Evolutionary conservation across 352 stramenopile genomes (phyloP).

Genomic region (Phytophthora syringae): DNA sequence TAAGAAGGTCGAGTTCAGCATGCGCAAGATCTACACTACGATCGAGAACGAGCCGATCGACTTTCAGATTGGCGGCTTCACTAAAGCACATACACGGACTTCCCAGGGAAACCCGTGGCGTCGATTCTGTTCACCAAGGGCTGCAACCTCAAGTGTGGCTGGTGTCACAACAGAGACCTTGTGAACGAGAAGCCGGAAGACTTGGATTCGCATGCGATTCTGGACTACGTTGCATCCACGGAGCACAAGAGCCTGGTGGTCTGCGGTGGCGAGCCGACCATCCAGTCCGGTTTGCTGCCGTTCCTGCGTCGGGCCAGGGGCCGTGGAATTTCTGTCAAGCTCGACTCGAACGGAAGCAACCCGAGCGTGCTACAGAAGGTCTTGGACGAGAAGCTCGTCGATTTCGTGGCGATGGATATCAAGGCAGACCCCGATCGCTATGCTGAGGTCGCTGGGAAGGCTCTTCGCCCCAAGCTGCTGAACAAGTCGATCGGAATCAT

Average conservation of each 20-base stretch:
- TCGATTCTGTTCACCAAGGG: slow-evolving; percentile 43
- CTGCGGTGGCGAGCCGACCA: slow-evolving; percentile 37
- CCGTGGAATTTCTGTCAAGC: slow-evolving; percentile 33
- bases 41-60: slow-evolving; percentile 39
- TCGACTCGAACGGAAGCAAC: slow-evolving; percentile 44
- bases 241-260: slow-evolving; percentile 37
- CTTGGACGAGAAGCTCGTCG: slow-evolving; percentile 34
- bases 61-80: slow-evolving; percentile 39
- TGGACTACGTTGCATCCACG: slow-evolving; percentile 40
- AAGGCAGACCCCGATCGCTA: slow-evolving; percentile 37
- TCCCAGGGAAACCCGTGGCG: slow-evolving; percentile 25
- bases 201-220: slow-evolving; percentile 33
- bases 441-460: slow-evolving; percentile 31
- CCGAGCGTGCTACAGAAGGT: slow-evolving; percentile 36
- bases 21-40: slow-evolving; percentile 40
- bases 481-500: slow-evolving; percentile 38
- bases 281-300: slow-evolving; percentile 34
- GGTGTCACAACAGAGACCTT: slow-evolving; percentile 40
- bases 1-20: slow-evolving; percentile 44
- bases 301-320: slow-evolving; percentile 37
- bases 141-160: slow-evolving; percentile 41
- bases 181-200: slow-evolving; percentile 37
- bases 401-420: slow-evolving; percentile 41
- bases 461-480: slow-evolving; percentile 34
- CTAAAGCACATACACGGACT: slow-evolving; percentile 39